Evolutionary conservation across 495 filamentous ascomycete species (phyloP), one percentile per base, ranked within the genome.

Genomic region (Rusavskia elegans): DNA sequence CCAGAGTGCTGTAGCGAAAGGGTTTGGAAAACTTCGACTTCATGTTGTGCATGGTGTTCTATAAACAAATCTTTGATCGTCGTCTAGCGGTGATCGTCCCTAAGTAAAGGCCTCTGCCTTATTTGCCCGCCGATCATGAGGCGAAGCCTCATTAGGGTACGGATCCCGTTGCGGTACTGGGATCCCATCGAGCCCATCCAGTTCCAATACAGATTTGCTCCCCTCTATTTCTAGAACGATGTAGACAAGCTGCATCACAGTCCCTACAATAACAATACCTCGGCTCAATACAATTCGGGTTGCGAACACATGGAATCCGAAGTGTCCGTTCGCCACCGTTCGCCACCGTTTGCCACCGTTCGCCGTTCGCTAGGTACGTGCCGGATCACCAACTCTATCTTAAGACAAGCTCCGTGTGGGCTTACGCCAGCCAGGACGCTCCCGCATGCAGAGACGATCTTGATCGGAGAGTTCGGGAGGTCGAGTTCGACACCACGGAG

Each of bases 351-450:
- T n/a, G n/a, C n/a, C n/a, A n/a, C 27, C 17, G 38, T 39, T 41
- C 19, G 19, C 44, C 44, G 6, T 46, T 46, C 44, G 20, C 23
- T 30, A 46, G 44, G 44, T 3, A 46, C 16, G 44, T 14, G 44
- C 44, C 44, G 44, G 50, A 59, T 58, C 56, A 51, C 25, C 49
- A 40, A 49, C 27, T 20, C 53, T 59, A 39, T 29, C 30, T 44
- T 36, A 38, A 37, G 19, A 29, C 41, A 51, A 56, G 57, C 57
- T 51, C 38, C 32, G 9, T 35, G 32, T 35, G 32, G 32, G 32
- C 32, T 52, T 32, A 46, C 54, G 19, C 35, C 42, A 13, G 30
- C n/a, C 21, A 48, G 39, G 8, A 50, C 16, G 25, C 27, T 40
- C 46, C 46, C 48, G 17, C 27, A 23, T 55, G 40, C 40, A 19